Evolutionary conservation across 106 monocot genomes (phyloP), one percentile per base, ranked within the genome.

Genomic region (Dendrobium catenatum): DNA sequence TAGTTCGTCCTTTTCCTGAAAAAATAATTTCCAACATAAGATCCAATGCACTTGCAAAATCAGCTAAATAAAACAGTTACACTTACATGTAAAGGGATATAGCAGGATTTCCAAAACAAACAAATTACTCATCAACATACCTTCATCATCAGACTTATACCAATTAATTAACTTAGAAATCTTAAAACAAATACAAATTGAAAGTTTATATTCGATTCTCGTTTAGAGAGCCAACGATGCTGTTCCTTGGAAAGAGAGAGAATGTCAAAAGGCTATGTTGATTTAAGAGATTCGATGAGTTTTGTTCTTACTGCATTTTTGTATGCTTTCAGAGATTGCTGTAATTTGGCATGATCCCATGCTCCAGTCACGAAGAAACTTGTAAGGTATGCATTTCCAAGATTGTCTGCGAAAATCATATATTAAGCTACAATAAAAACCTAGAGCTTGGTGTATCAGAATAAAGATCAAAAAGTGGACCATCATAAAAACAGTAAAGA

Each of bases 371-470:
- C 81, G 77, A 97, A 97, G 77, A 94, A 97, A 73, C 86, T 88
- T 75, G 92, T 97, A 5, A 97, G 94, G 75, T 75, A 97, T 80
- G 97, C 97, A 91, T 97, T 97, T 86, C 94, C 97, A 44, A 97
- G 86, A 85, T 92, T 94, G 48, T 97, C 97, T 97, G 89, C 10
- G 44, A 9, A 86, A 67, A 78, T 49, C 13, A 70, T 68, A 24
- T 41, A 33, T 37, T 70, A 33, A 22, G 70, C 37, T 70, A 66
- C 1, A 66, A 66, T 26, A 22, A 66, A 26, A 66, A 66, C n/a
- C 64, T 66, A 66, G n/a, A 26, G 24, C 64, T 66, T 66, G 64
- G 6, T 66, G 26, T 26, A 66, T 61, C 61, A n/a, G n/a, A 61
- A 6, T 5, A 61, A 22, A 61, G 16, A 37, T 37, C 22, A 64